Percentiles rank a stretch among this genome's conserved stretches.
These are phyloP conservation scores for Castanea crenata DNA, from an alignment of 306 rosid genomes.

Conservation along the genomic window DNA sequence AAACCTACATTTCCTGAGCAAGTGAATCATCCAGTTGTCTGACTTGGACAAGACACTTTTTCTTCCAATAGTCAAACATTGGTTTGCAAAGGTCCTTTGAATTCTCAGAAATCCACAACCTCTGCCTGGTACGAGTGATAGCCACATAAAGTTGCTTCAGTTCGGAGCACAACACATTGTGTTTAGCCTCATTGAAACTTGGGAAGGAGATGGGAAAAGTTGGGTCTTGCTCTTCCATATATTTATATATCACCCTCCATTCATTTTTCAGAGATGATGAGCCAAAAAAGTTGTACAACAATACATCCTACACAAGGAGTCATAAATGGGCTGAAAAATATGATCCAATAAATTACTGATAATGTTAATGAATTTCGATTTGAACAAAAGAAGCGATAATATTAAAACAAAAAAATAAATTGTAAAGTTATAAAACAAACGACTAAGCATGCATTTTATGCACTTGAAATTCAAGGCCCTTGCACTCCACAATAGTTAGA, in stretches of 20 bases:
- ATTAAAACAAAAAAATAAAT: background rate
- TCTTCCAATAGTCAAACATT: slow-evolving; percentile 69
- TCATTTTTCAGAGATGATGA: slow-evolving; percentile 54
- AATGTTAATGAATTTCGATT: background rate
- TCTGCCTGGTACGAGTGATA: slow-evolving; percentile 71
- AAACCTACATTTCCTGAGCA: slow-evolving; percentile 69
- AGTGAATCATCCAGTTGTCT: slow-evolving; percentile 64
- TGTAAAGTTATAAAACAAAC: background rate
- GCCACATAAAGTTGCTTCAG: slow-evolving; percentile 73
- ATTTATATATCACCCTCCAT: slow-evolving; percentile 74
- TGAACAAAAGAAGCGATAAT: background rate
- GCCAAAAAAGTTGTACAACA: slow-evolving; percentile 68
- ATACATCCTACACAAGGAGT: slow-evolving; percentile 50
- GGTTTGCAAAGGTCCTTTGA: slow-evolving; percentile 39
- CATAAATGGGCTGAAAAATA: background rate
- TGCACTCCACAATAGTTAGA: slow-evolving; percentile 70
- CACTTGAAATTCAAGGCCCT: slow-evolving; percentile 93
- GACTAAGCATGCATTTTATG: background rate
- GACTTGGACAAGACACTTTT: slow-evolving; percentile 58
- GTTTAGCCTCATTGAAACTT: slow-evolving; percentile 50
- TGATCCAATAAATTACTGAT: background rate
- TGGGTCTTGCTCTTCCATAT: slow-evolving; percentile 57
- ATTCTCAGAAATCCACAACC: slow-evolving; percentile 72
- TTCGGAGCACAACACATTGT: slow-evolving; percentile 68
- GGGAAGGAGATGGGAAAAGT: slow-evolving; percentile 18